Evolutionary conservation across 805 yeast species (phyloP).

Genomic region (Candida boleticola): DNA sequence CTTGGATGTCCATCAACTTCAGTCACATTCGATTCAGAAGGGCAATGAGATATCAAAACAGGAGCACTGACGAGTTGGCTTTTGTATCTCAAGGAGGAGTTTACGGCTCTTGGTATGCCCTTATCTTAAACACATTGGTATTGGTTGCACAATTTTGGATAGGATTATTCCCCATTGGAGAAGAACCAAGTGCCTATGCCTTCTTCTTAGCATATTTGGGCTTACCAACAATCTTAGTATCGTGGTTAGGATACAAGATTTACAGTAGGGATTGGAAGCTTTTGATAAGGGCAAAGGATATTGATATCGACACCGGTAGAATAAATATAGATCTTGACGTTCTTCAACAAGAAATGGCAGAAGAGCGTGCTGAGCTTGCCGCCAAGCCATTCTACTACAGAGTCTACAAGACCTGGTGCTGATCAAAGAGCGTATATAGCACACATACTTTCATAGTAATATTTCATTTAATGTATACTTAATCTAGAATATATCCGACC

Average conservation of each 20-base stretch:
- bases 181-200: conserved; percentile 25
- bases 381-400: conserved; percentile 24
- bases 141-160: conserved; percentile 65
- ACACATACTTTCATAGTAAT: background rate
- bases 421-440: no score
- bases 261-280: conserved; percentile 25
- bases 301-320: conserved; percentile 37
- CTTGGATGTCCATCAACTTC: conserved; percentile 61
- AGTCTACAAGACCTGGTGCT: conserved; percentile 31
- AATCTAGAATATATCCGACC: background rate
- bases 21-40: conserved; percentile 61
- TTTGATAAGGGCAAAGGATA: conserved; percentile 25
- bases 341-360: conserved; percentile 34
- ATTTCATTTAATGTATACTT: background rate
- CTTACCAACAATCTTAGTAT: conserved; percentile 26
- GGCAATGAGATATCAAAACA: conserved; percentile 56
- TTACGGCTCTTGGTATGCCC: conserved; percentile 53
- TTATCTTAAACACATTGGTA: conserved; percentile 47
- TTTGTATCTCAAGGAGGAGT: conserved; percentile 51
- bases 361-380: conserved; percentile 26
- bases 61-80: conserved; percentile 49
- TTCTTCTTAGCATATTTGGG: conserved; percentile 34
- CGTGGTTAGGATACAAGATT: conserved; percentile 31
- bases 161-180: conserved; percentile 59
- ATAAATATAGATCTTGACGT: conserved; percentile 30